A percentile compares a stretch with the other conserved stretches of the same genome.
Conservation (phyloP, 2,329 filamentous ascomycete species). For the Aspergillus novofumigatus region DNA sequence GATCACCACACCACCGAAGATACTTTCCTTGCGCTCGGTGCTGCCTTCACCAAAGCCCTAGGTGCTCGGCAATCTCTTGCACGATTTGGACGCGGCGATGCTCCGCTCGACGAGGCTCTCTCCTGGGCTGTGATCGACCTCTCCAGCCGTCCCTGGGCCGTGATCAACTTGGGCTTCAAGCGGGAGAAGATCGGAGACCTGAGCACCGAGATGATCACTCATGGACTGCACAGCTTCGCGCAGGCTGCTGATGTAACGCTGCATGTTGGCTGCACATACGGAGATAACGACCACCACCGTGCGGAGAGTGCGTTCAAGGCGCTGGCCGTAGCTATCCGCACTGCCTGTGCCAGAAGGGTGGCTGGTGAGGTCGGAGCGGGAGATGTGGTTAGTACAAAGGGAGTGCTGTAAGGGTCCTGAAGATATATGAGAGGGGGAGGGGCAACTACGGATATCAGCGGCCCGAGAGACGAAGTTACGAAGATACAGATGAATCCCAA, state of each 20-base stretch:
- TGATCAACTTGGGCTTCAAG: slow-evolving; percentile 77
- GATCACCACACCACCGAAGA: slow-evolving; percentile 99
- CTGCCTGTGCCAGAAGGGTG: slow-evolving; percentile 68
- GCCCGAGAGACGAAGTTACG: slow-evolving; percentile 5
- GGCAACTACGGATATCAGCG: slow-evolving; percentile 1
- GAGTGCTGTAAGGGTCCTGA: slow-evolving; percentile 58
- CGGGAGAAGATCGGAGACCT: slow-evolving; percentile 92
- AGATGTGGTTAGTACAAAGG: slow-evolving; percentile 94
- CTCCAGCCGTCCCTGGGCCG: slow-evolving; percentile 82
- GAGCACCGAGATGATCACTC: slow-evolving; percentile 94
- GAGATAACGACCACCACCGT: slow-evolving; percentile 91
- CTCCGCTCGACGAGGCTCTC: slow-evolving; percentile 90
- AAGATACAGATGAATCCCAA: background rate
- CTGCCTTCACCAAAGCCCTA: slow-evolving; percentile 76
- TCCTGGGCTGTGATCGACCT: slow-evolving; percentile 92
- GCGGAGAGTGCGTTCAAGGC: slow-evolving; percentile 98
- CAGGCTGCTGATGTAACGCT: slow-evolving; percentile 86
- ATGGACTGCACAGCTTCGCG: slow-evolving; percentile 91
- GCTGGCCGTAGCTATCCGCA: slow-evolving; percentile 76
- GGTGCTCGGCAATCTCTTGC: slow-evolving; percentile 75
- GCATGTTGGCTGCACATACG: slow-evolving; percentile 87
- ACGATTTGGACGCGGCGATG: slow-evolving; percentile 87
- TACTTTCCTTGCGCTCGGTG: slow-evolving; percentile 83
- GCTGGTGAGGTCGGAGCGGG: slow-evolving; percentile 79
- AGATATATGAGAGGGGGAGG: background rate